A percentile compares a stretch with the other conserved stretches of the same genome.
phyloP scores from a whole-genome alignment of 208 protist genomes.

The Trypanosoma brucei region DNA sequence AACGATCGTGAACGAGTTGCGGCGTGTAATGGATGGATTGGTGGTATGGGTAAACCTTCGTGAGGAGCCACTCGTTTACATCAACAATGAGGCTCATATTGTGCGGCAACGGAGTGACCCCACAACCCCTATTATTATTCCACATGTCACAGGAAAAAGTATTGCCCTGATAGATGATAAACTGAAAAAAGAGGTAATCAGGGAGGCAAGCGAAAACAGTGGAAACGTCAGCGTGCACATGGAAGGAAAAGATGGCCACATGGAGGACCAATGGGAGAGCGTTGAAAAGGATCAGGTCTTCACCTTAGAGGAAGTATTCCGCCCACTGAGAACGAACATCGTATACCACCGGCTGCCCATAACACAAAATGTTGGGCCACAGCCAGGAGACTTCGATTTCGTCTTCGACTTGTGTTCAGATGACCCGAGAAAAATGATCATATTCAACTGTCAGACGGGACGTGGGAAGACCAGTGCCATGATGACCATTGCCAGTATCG shows the following conservation, averaged over 20 bases:
- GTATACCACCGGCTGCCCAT: slow-evolving; percentile 78
- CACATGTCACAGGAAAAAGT: slow-evolving; percentile 65
- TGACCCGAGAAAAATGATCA: slow-evolving; percentile 66
- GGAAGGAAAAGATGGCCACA: slow-evolving; percentile 48
- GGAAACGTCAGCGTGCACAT: slow-evolving; percentile 82
- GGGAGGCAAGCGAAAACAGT: slow-evolving; percentile 75
- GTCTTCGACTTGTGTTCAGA: slow-evolving; percentile 71
- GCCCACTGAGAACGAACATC: slow-evolving; percentile 36
- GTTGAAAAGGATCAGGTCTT: slow-evolving; percentile 52
- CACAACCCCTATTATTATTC: slow-evolving; percentile 75
- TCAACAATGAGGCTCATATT: slow-evolving; percentile 83
- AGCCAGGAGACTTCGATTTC: slow-evolving; percentile 85
- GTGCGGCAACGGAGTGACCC: slow-evolving; percentile 76
- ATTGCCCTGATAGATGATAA: slow-evolving; percentile 80
- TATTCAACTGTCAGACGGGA: slow-evolving; percentile 87
- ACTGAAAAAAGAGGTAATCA: slow-evolving; percentile 79
- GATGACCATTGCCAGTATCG: slow-evolving; percentile 85
- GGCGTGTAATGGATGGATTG: slow-evolving; percentile 50
- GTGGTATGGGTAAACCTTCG: slow-evolving; percentile 87
- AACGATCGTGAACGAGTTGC: slow-evolving; percentile 80
- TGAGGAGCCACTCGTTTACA: slow-evolving; percentile 84
- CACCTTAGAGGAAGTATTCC: slow-evolving; percentile 66
- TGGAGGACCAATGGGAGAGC: slow-evolving; percentile 87
- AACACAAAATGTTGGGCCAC: slow-evolving; percentile 73
- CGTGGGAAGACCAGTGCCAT: slow-evolving; percentile 77